Base-by-base conservation (phyloP, 2,329 filamentous ascomycete genomes). In the Colletotrichum spaethianum region DNA sequence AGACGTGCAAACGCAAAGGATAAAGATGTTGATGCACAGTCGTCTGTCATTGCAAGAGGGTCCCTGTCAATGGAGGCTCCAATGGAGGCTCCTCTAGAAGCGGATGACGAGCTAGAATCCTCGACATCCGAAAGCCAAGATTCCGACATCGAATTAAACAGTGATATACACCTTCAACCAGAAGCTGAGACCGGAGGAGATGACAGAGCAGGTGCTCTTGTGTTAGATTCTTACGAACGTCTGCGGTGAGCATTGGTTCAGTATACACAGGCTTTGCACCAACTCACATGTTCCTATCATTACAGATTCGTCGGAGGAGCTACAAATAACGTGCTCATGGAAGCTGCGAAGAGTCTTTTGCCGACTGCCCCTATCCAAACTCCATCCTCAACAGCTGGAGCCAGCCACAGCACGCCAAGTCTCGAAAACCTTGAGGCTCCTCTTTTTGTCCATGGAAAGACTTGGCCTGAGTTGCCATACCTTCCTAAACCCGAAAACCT, bases 161-260 rank as follows among this genome's bases (percentile, higher is more conserved):
- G 18, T 6, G 8, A 14, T 2, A 2, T 3, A 31, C 20, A 20
- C 48, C 48, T 31, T 20, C n/a, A 53, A 9, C 0, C 31, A 20
- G 50, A 18, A 2, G 18, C 14, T 9, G 14, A n/a, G 8, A 36
- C 8, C 23, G 12, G 71, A 26, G 14, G 48, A 8, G 7, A n/a
- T 6, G 1, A n/a, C 9, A 36, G 63, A n/a, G 72, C 74, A 16
- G 76, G 75, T 1, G 74, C 76, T 4, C 67, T 79, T 6, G 77
- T 79, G 6, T 72, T 62, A 2, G 78, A 79, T 62, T 79, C 77
- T 2, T 79, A 79, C 44, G 77, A 76, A 1, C 73, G 72, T 9
- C 64, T 77, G 2, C 72, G 78, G 76, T 77, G 67, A 57, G 60
- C 23, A 4, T 44, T 36, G 33, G 33, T 11, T 36, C 33, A 8